A percentile compares a stretch with the other conserved stretches of the same genome.
Conservation (phyloP, 495 filamentous ascomycete genomes). For the Penicillium angulare region DNA sequence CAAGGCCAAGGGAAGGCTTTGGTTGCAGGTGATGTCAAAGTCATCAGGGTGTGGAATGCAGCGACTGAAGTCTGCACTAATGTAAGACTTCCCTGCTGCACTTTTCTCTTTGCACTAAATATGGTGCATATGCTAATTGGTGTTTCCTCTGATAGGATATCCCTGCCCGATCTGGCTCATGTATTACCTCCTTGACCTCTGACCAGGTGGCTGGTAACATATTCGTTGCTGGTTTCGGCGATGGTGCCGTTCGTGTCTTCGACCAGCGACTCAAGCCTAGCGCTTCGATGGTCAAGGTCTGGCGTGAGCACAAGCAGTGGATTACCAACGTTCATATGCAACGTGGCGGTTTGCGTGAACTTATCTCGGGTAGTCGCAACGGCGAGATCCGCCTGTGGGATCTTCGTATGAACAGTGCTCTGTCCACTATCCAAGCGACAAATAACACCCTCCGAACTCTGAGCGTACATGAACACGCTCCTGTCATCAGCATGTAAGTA, state of each 20-base stretch:
- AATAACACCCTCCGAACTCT: slow-evolving; percentile 76
- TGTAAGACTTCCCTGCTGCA: slow-evolving; percentile 35
- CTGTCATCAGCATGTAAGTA: slow-evolving; percentile 92
- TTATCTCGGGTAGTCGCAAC: slow-evolving; percentile 81
- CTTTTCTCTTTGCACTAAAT: background rate
- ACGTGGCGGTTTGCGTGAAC: slow-evolving; percentile 85
- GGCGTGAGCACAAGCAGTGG: slow-evolving; percentile 95
- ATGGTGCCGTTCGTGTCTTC: slow-evolving; percentile 93
- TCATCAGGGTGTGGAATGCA: slow-evolving; percentile 95
- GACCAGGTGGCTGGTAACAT: slow-evolving; percentile 96
- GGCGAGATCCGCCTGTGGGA: slow-evolving; percentile 97
- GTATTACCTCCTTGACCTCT: slow-evolving; percentile 91
- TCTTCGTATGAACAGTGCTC: slow-evolving; percentile 74
- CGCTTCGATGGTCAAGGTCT: slow-evolving; percentile 87
- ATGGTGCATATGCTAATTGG: background rate
- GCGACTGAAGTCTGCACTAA: slow-evolving; percentile 87
- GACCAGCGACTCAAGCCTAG: slow-evolving; percentile 80
- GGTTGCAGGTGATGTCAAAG: slow-evolving; percentile 92
- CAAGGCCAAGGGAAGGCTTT: slow-evolving; percentile 93
- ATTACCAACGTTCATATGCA: slow-evolving; percentile 96
- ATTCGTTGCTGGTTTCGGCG: slow-evolving; percentile 94
- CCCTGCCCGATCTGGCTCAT: slow-evolving; percentile 90
- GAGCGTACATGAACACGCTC: slow-evolving; percentile 93
- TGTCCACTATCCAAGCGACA: slow-evolving; percentile 73
- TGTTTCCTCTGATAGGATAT: slow-evolving; percentile 64